Evolutionary conservation across 139 green algal genomes (phyloP).

Genomic region (Volvox reticuliferus): DNA sequence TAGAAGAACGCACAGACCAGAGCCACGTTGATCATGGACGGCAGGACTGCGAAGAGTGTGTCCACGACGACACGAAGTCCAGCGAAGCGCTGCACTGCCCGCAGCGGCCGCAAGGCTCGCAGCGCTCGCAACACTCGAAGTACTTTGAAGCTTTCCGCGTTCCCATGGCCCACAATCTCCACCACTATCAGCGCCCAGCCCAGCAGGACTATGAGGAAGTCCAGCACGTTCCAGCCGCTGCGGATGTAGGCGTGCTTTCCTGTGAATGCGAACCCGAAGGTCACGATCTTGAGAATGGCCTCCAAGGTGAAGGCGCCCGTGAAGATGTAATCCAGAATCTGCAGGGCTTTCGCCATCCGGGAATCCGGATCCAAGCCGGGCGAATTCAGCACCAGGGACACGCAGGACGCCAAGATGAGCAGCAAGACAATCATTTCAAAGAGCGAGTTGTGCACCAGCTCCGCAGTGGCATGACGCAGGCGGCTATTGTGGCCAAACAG

Average conservation of each 20-base stretch:
- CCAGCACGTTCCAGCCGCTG: constrained; percentile 76
- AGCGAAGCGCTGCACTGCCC: constrained; percentile 62
- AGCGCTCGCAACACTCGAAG: constrained; percentile 66
- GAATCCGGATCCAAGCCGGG: constrained; percentile 58
- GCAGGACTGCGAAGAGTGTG: constrained; percentile 72
- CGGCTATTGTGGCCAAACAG: constrained; percentile 56
- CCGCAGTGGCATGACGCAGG: constrained; percentile 20
- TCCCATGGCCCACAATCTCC: not conserved
- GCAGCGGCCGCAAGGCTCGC: constrained; percentile 71
- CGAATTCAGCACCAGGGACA: constrained; percentile 72
- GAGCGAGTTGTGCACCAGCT: constrained; percentile 53
- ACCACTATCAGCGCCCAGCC: constrained; percentile 46
- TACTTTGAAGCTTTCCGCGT: constrained; percentile 23
- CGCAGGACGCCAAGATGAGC: constrained; percentile 70
- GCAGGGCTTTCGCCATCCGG: constrained; percentile 41
- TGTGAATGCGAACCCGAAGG: constrained; percentile 72
- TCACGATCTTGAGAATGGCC: constrained; percentile 74
- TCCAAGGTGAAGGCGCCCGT: constrained; percentile 72
- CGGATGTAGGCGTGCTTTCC: constrained; percentile 75
- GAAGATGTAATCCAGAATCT: constrained; percentile 70
- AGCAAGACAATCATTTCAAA: constrained; percentile 75
- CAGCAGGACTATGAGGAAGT: constrained; percentile 41
- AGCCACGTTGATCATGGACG: constrained; percentile 70
- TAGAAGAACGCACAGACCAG: constrained; percentile 79
- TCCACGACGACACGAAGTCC: constrained; percentile 76